Conservation (phyloP, 2,329 filamentous ascomycete species). For the Samsoniella hepiali region DNA sequence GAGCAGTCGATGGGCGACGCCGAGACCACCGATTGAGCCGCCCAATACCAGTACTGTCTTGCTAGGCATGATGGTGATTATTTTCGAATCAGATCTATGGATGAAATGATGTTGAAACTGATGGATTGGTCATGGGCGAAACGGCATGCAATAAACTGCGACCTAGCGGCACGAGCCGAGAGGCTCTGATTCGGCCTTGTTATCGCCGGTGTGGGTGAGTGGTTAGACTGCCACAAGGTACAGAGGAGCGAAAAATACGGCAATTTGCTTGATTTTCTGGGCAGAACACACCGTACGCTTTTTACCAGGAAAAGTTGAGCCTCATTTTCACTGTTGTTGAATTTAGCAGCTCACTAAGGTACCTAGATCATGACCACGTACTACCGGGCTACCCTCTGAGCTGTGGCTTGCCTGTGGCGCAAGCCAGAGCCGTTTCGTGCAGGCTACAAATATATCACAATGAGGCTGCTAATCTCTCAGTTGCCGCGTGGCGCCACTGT, state of each 20-base stretch:
- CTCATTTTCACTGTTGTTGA: background rate
- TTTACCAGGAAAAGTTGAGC: background rate
- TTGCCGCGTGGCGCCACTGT: background rate
- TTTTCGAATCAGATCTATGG: background rate
- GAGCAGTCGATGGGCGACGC: constrained; percentile 52
- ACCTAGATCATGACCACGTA: too few relatives aligned
- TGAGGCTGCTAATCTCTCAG: background rate
- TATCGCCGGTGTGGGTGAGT: background rate
- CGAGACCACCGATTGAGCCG: constrained; percentile 51
- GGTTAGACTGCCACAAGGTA: background rate
- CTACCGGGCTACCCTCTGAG: too few relatives aligned
- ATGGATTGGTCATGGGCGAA: background rate
- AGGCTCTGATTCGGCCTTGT: background rate
- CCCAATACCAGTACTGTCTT: constrained; percentile 55
- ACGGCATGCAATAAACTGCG: background rate
- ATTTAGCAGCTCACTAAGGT: background rate
- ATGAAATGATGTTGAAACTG: background rate
- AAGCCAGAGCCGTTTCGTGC: too few relatives aligned
- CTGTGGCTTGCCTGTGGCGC: background rate
- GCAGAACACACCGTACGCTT: background rate
- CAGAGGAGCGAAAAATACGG: background rate
- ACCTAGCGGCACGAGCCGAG: constrained; percentile 1
- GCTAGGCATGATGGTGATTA: constrained; percentile 19
- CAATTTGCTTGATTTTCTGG: background rate
- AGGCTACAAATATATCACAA: background rate